Evolutionary conservation across 1,139 yeast species (phyloP).

Genomic region (Hyphopichia fennica): DNA sequence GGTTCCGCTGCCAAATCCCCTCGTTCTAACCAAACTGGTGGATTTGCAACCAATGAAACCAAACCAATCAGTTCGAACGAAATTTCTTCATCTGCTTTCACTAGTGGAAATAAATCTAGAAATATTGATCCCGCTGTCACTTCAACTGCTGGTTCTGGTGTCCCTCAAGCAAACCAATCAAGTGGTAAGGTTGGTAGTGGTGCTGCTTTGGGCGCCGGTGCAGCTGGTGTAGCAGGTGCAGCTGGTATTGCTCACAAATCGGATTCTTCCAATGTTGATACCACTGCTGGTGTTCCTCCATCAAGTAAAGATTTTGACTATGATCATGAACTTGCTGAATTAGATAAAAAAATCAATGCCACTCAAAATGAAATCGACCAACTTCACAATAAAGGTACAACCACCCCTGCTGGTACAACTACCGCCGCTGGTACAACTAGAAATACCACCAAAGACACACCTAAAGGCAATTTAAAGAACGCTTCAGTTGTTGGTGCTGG

Average conservation of each 20-base stretch:
- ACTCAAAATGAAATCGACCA: conserved; percentile 27
- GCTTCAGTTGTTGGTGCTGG: background rate
- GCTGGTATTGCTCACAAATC: conserved; percentile 3
- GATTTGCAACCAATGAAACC: conserved; percentile 3
- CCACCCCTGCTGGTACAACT: conserved; percentile 2
- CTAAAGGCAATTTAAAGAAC: background rate
- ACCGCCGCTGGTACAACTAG: background rate
- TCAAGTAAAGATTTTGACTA: conserved; percentile 19
- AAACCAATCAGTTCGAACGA: background rate
- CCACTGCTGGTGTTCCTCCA: conserved; percentile 14
- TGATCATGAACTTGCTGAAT: conserved; percentile 20
- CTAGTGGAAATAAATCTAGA: no score
- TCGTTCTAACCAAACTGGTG: background rate
- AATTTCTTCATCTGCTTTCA: background rate
- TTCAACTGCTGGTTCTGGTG: background rate
- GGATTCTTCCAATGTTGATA: conserved; percentile 9
- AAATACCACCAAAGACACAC: no score
- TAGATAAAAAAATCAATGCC: conserved; percentile 22
- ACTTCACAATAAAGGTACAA: conserved; percentile 15
- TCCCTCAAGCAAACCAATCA: background rate
- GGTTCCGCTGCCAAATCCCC: background rate
- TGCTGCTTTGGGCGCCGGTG: conserved; percentile 4
- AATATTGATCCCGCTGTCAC: background rate
- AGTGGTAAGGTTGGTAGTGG: background rate
- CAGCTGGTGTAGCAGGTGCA: conserved; percentile 5